Conservation (phyloP, 768 basidiomycete species). For the Tulasnella sp. region DNA sequence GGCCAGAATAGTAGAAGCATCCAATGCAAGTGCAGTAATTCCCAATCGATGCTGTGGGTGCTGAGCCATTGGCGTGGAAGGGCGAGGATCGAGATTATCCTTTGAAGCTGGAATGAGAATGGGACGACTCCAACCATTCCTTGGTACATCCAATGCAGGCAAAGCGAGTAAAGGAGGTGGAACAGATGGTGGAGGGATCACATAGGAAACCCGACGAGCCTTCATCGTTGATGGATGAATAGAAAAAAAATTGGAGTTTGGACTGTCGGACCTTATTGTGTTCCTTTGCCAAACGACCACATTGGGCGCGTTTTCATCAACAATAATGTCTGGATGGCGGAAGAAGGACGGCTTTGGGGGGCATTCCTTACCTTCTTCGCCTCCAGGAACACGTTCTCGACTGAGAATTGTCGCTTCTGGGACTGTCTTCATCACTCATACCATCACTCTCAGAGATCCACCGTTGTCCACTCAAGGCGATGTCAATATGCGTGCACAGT, state of each 20-base stretch:
- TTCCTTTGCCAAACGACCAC: neutral
- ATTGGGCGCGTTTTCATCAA: too few species aligned
- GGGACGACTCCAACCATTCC: constrained; percentile 57
- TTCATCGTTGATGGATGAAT: constrained; percentile 16
- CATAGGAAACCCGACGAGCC: constrained; percentile 61
- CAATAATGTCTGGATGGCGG: too few species aligned
- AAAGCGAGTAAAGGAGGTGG: constrained; percentile 53
- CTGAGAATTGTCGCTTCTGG: constrained; percentile 51
- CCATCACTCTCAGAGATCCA: constrained; percentile 47
- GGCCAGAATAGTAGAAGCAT: constrained; percentile 64
- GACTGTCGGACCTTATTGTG: too few species aligned
- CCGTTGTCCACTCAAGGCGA: too few species aligned
- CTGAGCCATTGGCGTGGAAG: neutral
- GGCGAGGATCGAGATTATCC: neutral
- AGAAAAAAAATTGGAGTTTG: neutral
- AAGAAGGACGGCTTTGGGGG: neutral
- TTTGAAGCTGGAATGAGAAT: constrained; percentile 39
- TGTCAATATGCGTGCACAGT: constrained; percentile 45
- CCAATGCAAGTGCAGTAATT: constrained; percentile 75
- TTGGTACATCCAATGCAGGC: constrained; percentile 48
- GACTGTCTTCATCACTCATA: constrained; percentile 67
- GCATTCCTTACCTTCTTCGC: neutral
- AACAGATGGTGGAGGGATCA: constrained; percentile 60
- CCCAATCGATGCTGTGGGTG: constrained; percentile 81
- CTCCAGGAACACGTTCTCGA: constrained; percentile 4